phyloP scores from a whole-genome alignment of 257 asterid genomes.

The Jaltomata sinuosa region DNA sequence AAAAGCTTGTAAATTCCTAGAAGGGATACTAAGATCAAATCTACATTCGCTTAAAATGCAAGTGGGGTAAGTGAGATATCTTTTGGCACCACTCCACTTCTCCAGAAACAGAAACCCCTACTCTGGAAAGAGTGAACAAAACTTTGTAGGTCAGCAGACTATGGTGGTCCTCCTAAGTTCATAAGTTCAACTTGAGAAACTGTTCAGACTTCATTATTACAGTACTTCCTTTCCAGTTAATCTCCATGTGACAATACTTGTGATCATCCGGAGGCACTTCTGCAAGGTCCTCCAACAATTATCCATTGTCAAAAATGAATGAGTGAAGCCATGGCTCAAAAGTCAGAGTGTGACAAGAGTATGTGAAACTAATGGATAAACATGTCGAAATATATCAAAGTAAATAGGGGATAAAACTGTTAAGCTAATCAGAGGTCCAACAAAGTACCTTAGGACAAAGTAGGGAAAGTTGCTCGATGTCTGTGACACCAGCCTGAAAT shows the following conservation, averaged over 20 bases:
- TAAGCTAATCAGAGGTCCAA: conserved; percentile 1
- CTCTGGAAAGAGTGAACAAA: neutral
- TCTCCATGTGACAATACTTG: neutral
- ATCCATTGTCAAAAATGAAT: neutral
- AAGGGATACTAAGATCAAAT: neutral
- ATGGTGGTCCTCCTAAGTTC: neutral
- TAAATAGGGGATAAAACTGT: neutral
- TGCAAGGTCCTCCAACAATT: neutral
- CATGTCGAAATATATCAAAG: neutral
- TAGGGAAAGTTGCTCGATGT: conserved; percentile 55
- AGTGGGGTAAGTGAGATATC: neutral
- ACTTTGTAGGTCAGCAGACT: neutral
- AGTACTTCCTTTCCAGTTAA: neutral
- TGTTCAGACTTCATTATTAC: neutral
- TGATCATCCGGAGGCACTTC: neutral
- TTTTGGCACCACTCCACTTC: neutral
- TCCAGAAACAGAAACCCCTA: neutral
- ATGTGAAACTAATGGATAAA: neutral
- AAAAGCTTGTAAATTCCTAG: neutral
- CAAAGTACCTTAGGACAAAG: conserved; percentile 66
- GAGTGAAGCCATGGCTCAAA: neutral
- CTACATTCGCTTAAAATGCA: neutral
- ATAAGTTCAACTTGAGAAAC: neutral
- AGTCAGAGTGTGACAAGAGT: neutral
- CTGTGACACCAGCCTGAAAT: conserved; percentile 27